Evolutionary conservation across 177 flowering plant genomes (phyloP), one percentile per base, ranked within the genome.

Genomic region (Vitis hybrid): DNA sequence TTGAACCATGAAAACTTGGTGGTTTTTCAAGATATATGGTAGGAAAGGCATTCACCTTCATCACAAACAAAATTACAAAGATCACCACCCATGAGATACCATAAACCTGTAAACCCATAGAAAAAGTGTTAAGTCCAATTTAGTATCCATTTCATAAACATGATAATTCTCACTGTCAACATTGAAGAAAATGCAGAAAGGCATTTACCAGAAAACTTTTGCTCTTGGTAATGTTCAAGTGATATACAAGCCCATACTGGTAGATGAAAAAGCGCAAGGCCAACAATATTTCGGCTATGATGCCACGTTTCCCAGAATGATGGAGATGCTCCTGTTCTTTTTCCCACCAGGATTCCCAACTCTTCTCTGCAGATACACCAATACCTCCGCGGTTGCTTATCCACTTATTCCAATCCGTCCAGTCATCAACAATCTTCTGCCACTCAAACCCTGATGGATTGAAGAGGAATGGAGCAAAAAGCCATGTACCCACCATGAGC

Each of bases 341-440:
- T 62, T 81, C 85, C 90, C 90, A 87, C 90, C 90, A 87, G 13
- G 87, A 81, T 64, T 87, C 90, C 90, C 90, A 85, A 65, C 90
- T 87, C 50, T 83, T 85, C 11, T 85, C 84, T 6, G 86, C 79
- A 12, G 81, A 70, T 10, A 85, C 87, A 30, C 87, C 88, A 57
- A 87, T 83, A 2, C 90, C 90, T 10, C 90, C 88, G 14, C 67
- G 79, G 56, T 81, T 83, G 60, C 70, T 70, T 60, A 86, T 86
- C 90, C 88, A 86, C 46, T 81, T 85, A 46, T 73, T 80, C 88
- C 88, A 87, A 70, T 87, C 90, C 16, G 78, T 79, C 85, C 85
- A 87, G 70, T 87, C 90, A 68, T 85, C 87, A 21, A 87, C 81
- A 56, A 81, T 85, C 78, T 87, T 87, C 54, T 84, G 90, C 88